A percentile compares a stretch with the other conserved stretches of the same genome.
Conservation (phyloP, 345 rosid species). For the Rhodamnia argentea region DNA sequence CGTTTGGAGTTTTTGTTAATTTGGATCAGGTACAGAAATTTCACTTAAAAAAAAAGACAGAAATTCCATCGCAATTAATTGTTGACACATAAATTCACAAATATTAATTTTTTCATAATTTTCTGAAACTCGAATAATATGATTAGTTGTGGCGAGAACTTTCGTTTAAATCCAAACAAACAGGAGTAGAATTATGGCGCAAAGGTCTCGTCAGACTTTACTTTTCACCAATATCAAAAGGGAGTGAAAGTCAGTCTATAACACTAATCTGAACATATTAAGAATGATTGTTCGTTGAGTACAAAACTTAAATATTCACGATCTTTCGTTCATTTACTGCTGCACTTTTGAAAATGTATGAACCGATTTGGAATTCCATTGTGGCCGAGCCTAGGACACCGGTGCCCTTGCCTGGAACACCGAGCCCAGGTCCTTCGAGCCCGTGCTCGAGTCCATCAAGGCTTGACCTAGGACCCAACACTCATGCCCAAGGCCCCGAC, state of each 20-base stretch:
- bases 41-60: background rate
- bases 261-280: too few species aligned
- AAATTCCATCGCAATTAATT: background rate
- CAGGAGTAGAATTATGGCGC: background rate
- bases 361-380: background rate
- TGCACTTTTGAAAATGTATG: background rate
- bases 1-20: background rate
- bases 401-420: too few species aligned
- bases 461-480: fast-evolving
- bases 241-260: background rate
- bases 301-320: too few species aligned
- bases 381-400: too few species aligned
- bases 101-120: background rate
- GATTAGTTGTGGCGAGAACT: background rate
- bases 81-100: background rate
- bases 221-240: background rate
- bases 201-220: background rate
- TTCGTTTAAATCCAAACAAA: background rate
- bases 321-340: too few species aligned
- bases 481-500: fast-evolving
- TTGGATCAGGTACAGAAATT: background rate
- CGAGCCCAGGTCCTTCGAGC: background rate
- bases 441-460: background rate
- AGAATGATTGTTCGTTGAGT: too few species aligned
- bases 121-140: background rate